Evolutionary conservation across 345 rosid species (phyloP).

Genomic region (Sisymbrium irio): DNA sequence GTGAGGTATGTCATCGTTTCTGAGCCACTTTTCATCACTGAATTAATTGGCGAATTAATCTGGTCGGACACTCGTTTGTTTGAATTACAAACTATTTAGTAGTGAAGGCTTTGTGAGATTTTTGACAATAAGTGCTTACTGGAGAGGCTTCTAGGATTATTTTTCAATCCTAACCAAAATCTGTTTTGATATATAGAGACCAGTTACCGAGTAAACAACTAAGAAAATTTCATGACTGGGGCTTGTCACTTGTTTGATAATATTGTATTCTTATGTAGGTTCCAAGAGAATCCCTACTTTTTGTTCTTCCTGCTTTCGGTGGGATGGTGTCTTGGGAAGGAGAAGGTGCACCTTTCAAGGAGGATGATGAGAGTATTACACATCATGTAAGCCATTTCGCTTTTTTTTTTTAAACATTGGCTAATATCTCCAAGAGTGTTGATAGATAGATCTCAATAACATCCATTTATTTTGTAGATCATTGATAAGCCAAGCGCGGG

Average conservation of each 20-base stretch:
- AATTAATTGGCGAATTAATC: neutral
- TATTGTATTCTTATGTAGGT: constrained; percentile 47
- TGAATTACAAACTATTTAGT: neutral
- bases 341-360: constrained; percentile 79
- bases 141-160: neutral
- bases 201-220: neutral
- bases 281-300: constrained; percentile 90
- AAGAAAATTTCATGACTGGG: neutral
- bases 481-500: constrained; percentile 89
- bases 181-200: neutral
- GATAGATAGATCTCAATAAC: neutral
- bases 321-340: constrained; percentile 97
- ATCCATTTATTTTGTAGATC: constrained; percentile 48
- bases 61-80: neutral
- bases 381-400: constrained; percentile 64
- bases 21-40: neutral
- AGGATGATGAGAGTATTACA: constrained; percentile 79
- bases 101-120: neutral
- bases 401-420: neutral
- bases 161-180: neutral
- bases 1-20: constrained; percentile 58
- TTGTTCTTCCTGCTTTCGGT: constrained; percentile 92
- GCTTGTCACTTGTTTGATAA: neutral
- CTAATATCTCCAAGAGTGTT: neutral
- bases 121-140: neutral